phyloP scores from a whole-genome alignment of 2,329 filamentous ascomycete genomes.

The Aspergillus sp. region DNA sequence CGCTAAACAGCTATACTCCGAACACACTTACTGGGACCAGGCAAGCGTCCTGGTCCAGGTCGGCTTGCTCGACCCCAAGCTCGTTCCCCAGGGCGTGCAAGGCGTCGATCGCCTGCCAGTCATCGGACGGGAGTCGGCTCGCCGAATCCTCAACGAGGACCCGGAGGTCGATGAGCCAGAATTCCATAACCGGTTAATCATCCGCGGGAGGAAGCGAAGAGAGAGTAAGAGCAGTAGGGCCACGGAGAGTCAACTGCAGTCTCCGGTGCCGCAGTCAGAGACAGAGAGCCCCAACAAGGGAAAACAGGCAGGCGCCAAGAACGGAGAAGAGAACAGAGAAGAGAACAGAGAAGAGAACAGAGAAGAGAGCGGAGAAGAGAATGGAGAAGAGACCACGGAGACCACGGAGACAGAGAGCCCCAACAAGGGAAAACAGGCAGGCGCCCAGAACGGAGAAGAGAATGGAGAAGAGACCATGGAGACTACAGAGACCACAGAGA shows the following conservation, averaged over 20 bases:
- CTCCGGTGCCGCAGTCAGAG: neutral
- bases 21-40: slow-evolving; percentile 64
- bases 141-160: slow-evolving; percentile 41
- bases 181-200: slow-evolving; percentile 36
- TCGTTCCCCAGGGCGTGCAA: slow-evolving; percentile 49
- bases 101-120: slow-evolving; percentile 42
- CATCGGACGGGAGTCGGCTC: slow-evolving; percentile 40
- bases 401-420: neutral
- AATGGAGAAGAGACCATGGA: neutral
- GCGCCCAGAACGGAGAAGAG: neutral
- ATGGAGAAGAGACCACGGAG: neutral
- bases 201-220: slow-evolving; percentile 17
- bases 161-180: slow-evolving; percentile 33
- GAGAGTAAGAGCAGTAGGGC: slow-evolving; percentile 23
- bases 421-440: neutral
- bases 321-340: neutral
- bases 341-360: neutral
- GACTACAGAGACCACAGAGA: neutral
- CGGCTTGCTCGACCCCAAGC: slow-evolving; percentile 57
- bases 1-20: slow-evolving; percentile 54
- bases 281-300: neutral
- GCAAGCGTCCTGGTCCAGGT: slow-evolving; percentile 60
- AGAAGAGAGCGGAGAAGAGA: neutral
- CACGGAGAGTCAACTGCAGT: neutral
- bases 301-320: neutral